These are phyloP conservation scores for Euptelea pleiosperma DNA, from an alignment of 164 flowering plant genomes.

Conservation along the genomic window DNA sequence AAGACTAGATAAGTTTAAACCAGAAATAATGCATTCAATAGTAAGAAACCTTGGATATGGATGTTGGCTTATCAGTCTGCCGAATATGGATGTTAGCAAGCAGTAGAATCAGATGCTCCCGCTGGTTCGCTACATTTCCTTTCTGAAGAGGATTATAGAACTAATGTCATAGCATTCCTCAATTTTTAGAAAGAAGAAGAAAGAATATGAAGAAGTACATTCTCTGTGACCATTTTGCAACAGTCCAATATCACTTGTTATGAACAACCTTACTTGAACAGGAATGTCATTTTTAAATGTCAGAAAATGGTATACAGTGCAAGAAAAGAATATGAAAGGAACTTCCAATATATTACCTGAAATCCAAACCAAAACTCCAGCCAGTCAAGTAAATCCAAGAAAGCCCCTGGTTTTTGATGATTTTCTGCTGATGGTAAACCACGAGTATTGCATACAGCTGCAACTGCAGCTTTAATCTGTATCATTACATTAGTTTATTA, in stretches of 20 bases:
- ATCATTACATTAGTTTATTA: constrained; percentile 8
- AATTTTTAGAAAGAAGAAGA: neutral
- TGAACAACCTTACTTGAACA: too few relatives aligned
- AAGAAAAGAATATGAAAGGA: neutral
- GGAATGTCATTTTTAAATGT: too few relatives aligned
- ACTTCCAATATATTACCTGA: constrained; percentile 50
- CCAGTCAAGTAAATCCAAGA: constrained; percentile 72
- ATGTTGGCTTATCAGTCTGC: constrained; percentile 38
- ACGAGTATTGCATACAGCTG: constrained; percentile 57
- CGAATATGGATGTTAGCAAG: constrained; percentile 75
- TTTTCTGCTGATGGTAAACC: constrained; percentile 56
- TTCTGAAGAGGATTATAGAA: constrained; percentile 36
- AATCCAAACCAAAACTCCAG: constrained; percentile 74
- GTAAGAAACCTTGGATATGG: constrained; percentile 47
- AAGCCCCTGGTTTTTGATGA: constrained; percentile 30
- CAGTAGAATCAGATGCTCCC: constrained; percentile 91
- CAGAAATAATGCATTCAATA: neutral
- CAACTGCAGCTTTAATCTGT: constrained; percentile 78
- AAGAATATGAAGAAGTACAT: neutral
- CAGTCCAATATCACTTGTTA: neutral
- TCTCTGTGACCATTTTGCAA: too few relatives aligned
- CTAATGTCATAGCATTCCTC: neutral
- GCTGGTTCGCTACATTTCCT: constrained; percentile 85
- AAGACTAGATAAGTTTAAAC: neutral
- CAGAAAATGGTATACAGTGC: constrained; percentile 50